Evolutionary conservation across 2,329 filamentous ascomycete species (phyloP).

Genomic region (Fusarium sp.): DNA sequence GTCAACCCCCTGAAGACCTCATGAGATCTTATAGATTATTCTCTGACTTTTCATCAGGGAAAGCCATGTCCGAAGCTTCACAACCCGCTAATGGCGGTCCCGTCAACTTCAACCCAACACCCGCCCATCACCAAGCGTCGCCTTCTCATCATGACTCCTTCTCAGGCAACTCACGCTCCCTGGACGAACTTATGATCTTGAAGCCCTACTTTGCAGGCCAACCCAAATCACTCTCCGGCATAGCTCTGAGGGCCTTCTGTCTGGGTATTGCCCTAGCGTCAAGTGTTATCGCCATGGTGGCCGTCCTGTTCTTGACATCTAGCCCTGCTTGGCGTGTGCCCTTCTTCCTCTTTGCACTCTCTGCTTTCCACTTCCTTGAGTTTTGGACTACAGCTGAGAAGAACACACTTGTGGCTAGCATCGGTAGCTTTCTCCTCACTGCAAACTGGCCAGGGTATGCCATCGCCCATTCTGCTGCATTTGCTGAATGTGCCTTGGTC

Average conservation of each 20-base stretch:
- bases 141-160: slow-evolving; percentile 35
- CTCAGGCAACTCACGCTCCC: slow-evolving; percentile 32
- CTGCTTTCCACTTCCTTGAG: slow-evolving; percentile 94
- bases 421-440: slow-evolving; percentile 84
- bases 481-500: slow-evolving; percentile 78
- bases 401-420: slow-evolving; percentile 80
- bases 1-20: slow-evolving; percentile 2
- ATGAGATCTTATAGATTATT: slow-evolving; percentile 34
- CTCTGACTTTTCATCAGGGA: slow-evolving; percentile 28
- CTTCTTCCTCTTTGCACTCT: slow-evolving; percentile 77
- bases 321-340: slow-evolving; percentile 71
- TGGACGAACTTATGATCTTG: slow-evolving; percentile 49
- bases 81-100: slow-evolving; percentile 13
- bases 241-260: slow-evolving; percentile 69
- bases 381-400: slow-evolving; percentile 90
- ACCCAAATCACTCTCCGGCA: slow-evolving; percentile 70
- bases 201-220: slow-evolving; percentile 60
- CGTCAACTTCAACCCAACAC: slow-evolving; percentile 39
- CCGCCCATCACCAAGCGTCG: slow-evolving; percentile 36
- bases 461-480: slow-evolving; percentile 81
- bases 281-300: slow-evolving; percentile 49
- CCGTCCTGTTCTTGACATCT: slow-evolving; percentile 54
- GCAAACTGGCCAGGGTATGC: slow-evolving; percentile 89
- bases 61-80: slow-evolving; percentile 31
- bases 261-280: slow-evolving; percentile 63